Conservation (phyloP, 495 filamentous ascomycete species). For the Daldinia bambusicola region DNA sequence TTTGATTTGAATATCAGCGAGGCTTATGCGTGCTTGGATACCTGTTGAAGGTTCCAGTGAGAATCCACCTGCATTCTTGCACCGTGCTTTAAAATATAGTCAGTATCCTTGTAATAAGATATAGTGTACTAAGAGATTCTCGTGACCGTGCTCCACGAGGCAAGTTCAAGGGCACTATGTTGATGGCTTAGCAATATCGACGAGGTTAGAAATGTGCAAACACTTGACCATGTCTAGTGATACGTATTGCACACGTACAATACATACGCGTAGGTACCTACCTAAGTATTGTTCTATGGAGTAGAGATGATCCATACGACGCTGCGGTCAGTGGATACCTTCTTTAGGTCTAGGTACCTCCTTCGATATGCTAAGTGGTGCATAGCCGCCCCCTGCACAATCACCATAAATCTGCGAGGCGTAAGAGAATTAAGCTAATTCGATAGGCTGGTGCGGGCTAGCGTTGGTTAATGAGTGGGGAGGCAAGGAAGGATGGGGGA, state of each 20-base stretch:
- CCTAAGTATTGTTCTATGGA: neutral
- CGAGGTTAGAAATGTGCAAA: neutral
- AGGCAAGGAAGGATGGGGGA: too few species aligned
- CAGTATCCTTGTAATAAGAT: constrained; percentile 12
- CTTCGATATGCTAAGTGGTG: neutral
- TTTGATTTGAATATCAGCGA: neutral
- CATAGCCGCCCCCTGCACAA: constrained; percentile 40
- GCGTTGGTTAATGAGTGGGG: constrained; percentile 18
- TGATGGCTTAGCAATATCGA: constrained; percentile 32
- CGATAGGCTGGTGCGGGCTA: constrained; percentile 19
- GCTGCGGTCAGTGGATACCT: constrained; percentile 19
- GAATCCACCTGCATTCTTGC: too few species aligned
- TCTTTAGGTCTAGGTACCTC: neutral
- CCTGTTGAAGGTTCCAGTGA: too few species aligned
- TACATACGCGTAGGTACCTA: too few species aligned
- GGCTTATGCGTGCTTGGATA: constrained; percentile 1
- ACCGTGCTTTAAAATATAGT: too few species aligned
- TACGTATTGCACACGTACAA: neutral
- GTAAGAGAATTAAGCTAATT: constrained; percentile 19
- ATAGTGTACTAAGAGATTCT: too few species aligned
- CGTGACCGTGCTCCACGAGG: constrained; percentile 11
- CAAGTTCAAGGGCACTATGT: constrained; percentile 9
- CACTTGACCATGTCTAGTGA: neutral
- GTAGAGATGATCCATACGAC: constrained; percentile 21
- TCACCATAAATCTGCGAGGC: constrained; percentile 20